Evolutionary conservation across 192 early-diverging fungal genomes (phyloP), one percentile per base, ranked within the genome.

Genomic region (Mortierella antarctica): DNA sequence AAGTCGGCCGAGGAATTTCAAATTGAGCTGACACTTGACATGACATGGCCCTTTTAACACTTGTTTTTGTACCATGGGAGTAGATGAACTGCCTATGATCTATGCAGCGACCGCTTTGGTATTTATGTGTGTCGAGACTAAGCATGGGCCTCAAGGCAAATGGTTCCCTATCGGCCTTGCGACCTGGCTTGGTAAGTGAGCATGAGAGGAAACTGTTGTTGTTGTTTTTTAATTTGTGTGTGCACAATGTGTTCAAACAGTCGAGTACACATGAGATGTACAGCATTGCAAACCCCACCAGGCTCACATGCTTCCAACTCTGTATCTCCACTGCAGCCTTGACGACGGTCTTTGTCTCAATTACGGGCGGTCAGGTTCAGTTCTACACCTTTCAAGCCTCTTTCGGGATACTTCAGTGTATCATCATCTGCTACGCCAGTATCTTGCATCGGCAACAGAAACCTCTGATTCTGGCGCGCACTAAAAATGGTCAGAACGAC

Each of bases 111-210:
- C 73, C 70, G 65, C 67, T 39, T 1, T 69, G 70, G 20, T 88
- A 70, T 85, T 87, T 82, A 60, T 65, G 66, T 56, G 57, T 80
- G 39, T 83, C 65, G 64, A 81, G 83, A 48, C 42, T 73, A 70
- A 66, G 83, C n/a, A 87, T 82, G 18, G 86, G 73, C 41, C 72
- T 57, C 20, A 88, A 77, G 75, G 86, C 70, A 65, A 76, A 69
- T 77, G 85, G 85, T 67, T 78, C 79, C 62, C 88, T 78, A 73
- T 89, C 79, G 56, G 60, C 10, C 48, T 89, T 41, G 66, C 86
- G 50, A 83, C 86, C 57, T 80, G 77, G 77, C 77, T 80, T 7
- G 69, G 77, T 80, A 72, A 70, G 75, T 31, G 11, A 44, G 39
- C 31, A 31, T n/a, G 31, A 31, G 31, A 31, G 31, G 31, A 31